phyloP scores from a whole-genome alignment of 805 yeast genomes.

The Cyberlindnera nakhonratchasimensis region DNA sequence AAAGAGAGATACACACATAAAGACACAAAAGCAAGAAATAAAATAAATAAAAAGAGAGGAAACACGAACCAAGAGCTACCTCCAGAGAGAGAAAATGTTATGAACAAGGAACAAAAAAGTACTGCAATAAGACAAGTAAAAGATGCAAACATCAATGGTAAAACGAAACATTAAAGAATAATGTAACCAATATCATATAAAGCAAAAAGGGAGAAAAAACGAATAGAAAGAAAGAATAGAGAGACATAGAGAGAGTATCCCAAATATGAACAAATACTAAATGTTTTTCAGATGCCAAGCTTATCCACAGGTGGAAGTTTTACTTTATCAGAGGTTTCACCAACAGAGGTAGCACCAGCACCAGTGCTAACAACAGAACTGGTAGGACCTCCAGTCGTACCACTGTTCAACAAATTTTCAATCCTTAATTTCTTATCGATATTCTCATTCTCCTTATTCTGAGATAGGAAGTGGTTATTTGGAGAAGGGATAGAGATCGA shows the following conservation, averaged over 20 bases:
- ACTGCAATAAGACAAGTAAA: neutral
- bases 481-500: conserved; percentile 12
- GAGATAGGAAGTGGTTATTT: conserved; percentile 4
- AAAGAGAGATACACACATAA: neutral
- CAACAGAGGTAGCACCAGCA: conserved; percentile 1
- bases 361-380: too few species aligned
- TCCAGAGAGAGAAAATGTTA: neutral
- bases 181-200: neutral
- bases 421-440: conserved; percentile 19
- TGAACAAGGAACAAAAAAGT: neutral
- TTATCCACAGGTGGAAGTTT: conserved; percentile 24
- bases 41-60: neutral
- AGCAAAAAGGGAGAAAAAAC: neutral
- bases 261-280: neutral
- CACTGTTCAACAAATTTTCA: conserved; percentile 20
- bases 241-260: neutral
- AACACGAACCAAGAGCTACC: neutral
- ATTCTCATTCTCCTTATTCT: conserved; percentile 9
- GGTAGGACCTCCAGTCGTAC: too few species aligned
- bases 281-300: conserved; percentile 17
- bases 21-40: neutral
- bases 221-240: neutral
- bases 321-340: conserved; percentile 4
- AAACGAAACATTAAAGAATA: neutral
- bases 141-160: neutral